phyloP scores from a whole-genome alignment of 768 basidiomycete species.

The Dictyophora rubrovolvata region DNA sequence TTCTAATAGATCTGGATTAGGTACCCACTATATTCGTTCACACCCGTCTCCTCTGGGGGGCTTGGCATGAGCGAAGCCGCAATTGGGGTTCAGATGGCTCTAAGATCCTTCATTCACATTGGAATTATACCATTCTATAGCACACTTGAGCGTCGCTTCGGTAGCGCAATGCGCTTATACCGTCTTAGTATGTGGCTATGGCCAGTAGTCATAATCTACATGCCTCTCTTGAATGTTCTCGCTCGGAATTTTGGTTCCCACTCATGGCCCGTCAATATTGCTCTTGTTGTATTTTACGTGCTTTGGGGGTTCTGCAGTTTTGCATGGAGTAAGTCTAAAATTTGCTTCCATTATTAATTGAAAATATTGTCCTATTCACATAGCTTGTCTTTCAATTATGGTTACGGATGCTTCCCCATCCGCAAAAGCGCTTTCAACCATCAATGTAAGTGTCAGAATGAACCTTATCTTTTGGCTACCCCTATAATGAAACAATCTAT shows the following conservation, averaged over 20 bases:
- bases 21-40: slow-evolving; percentile 11
- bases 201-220: slow-evolving; percentile 4
- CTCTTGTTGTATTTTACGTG: slow-evolving; percentile 3
- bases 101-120: slow-evolving; percentile 9
- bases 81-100: slow-evolving; percentile 11
- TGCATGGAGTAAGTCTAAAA: slow-evolving; percentile 7
- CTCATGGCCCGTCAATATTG: background rate
- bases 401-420: slow-evolving; percentile 12
- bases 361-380: background rate
- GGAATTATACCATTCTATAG: slow-evolving; percentile 1
- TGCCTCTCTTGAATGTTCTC: slow-evolving; percentile 7
- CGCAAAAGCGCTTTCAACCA: slow-evolving; percentile 9
- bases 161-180: slow-evolving; percentile 6
- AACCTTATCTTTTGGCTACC: background rate
- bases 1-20: background rate
- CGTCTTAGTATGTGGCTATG: background rate
- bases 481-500: background rate
- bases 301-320: slow-evolving; percentile 8
- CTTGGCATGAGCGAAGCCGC: slow-evolving; percentile 11
- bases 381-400: slow-evolving; percentile 10
- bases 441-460: slow-evolving; percentile 8
- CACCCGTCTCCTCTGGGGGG: slow-evolving; percentile 11
- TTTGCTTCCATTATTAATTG: background rate
- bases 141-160: slow-evolving; percentile 2
- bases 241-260: background rate